These are phyloP conservation scores for Brassica carinata DNA, from an alignment of 345 rosid genomes.

Conservation along the genomic window DNA sequence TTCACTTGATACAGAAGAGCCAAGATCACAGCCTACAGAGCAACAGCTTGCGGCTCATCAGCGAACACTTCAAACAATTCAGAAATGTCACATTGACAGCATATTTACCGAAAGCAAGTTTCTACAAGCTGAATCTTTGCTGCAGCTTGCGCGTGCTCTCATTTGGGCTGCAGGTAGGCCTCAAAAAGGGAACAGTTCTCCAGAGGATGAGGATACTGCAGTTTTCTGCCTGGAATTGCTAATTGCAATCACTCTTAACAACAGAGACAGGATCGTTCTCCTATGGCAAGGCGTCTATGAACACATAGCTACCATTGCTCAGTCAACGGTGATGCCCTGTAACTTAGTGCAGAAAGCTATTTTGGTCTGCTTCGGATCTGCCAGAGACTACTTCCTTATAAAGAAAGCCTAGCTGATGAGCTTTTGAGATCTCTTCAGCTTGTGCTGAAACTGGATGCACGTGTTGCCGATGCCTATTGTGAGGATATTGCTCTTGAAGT, in stretches of 20 bases:
- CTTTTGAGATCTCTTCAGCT: conserved; percentile 96
- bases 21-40: conserved; percentile 94
- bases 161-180: conserved; percentile 98
- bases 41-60: conserved; percentile 99
- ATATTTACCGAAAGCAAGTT: conserved; percentile 97
- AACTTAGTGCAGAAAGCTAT: conserved; percentile 95
- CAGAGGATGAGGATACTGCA: conserved; percentile 99
- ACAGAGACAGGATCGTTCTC: conserved; percentile 90
- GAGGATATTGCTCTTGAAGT: conserved; percentile 96
- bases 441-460: conserved; percentile 95
- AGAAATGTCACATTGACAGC: conserved; percentile 97
- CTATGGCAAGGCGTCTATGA: conserved; percentile 99
- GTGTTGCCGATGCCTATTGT: conserved; percentile 97
- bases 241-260: conserved; percentile 93
- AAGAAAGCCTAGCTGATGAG: conserved; percentile 97
- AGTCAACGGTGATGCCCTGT: conserved; percentile 94
- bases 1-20: conserved; percentile 98
- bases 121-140: conserved; percentile 89
- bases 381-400: conserved; percentile 95
- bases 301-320: conserved; percentile 94
- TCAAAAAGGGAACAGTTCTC: conserved; percentile 86
- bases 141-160: conserved; percentile 92
- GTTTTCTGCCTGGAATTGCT: conserved; percentile 97
- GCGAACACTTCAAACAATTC: conserved; percentile 90
- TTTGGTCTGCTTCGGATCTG: conserved; percentile 93